Base-by-base conservation (phyloP, 768 basidiomycete species). In the Lactifluus piperatus region DNA sequence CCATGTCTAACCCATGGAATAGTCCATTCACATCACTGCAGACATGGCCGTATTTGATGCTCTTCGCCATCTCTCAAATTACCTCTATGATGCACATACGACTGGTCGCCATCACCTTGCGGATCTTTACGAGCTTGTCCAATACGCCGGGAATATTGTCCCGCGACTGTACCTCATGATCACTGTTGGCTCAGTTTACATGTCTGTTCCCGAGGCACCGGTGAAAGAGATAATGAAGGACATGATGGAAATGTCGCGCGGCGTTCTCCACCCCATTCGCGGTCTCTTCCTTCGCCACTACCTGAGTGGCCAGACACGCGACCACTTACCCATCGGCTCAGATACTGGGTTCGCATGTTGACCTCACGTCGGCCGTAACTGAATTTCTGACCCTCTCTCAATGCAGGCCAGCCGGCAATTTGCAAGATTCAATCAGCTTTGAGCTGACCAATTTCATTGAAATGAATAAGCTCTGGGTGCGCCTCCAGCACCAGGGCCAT, bases 171-270 rank as follows among this genome's bases (percentile, higher is more conserved):
- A 98, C 74, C 89, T 98, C 68, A 98, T 99, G 97, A 97, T 98
- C 67, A 98, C 97, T 39, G 95, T 99, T 62, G 97, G 97, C 64
- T 91, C 95, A 0, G 94, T 98, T 36, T 99, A 97, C 79, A 98
- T 99, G 97, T 94, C 93, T 29, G 86, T 97, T 52, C 85, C 93
- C 2, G 95, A 97, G 59, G 94, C 95, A 10, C 95, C 95, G 4
- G 86, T 98, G 56, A 97, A 94, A 78, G 95, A 99, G 75, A 93
- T 99, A 62, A 99, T 98, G 95, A 98, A 97, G 79, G 97, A 99
- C 73, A 97, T 98, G 95, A 88, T 99, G 88, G 97, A 99, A 73
- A 98, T 98, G 97, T 93, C 93, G 36, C 79, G 94, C 20, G 97
- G 97, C 61, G 93, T 99, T 5, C 79, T 98, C 63, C 94, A 98